These are phyloP conservation scores for Prunus mume DNA, from an alignment of 306 rosid genomes.

Conservation along the genomic window DNA sequence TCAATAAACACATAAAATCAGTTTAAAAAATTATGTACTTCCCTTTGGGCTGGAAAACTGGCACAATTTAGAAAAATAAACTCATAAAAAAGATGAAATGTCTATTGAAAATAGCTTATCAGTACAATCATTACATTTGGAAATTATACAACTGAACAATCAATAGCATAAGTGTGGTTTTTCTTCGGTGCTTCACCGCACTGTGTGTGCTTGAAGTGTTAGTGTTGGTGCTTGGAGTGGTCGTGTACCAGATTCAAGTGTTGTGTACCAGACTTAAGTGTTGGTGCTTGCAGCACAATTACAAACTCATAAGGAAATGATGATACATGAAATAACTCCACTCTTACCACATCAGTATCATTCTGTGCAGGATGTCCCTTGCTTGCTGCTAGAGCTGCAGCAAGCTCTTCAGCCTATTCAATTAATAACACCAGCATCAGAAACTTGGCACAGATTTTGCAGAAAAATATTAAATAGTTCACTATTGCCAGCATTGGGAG, in stretches of 20 bases:
- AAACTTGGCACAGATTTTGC: constrained; percentile 7
- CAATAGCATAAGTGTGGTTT: no score
- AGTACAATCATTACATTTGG: neutral
- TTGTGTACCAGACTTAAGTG: no score
- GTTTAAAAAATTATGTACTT: neutral
- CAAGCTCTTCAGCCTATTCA: constrained; percentile 87
- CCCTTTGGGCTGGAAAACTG: neutral
- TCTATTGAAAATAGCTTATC: neutral
- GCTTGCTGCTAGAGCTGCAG: constrained; percentile 79
- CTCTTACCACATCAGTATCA: constrained; percentile 66
- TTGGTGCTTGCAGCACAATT: neutral
- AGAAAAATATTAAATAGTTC: neutral
- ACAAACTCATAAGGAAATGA: neutral
- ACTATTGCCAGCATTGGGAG: neutral
- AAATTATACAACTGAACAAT: neutral
- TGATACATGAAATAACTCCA: neutral
- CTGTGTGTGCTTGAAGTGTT: no score
- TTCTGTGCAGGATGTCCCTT: constrained; percentile 64
- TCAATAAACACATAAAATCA: constrained; percentile 10
- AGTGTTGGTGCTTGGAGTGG: no score
- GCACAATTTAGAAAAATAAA: neutral
- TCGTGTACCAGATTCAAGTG: no score
- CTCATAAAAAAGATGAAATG: neutral
- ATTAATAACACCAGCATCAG: constrained; percentile 23
- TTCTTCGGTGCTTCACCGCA: no score